These are phyloP conservation scores for Aspergillus amoenus DNA, from an alignment of 2,329 filamentous ascomycete species.

Conservation along the genomic window DNA sequence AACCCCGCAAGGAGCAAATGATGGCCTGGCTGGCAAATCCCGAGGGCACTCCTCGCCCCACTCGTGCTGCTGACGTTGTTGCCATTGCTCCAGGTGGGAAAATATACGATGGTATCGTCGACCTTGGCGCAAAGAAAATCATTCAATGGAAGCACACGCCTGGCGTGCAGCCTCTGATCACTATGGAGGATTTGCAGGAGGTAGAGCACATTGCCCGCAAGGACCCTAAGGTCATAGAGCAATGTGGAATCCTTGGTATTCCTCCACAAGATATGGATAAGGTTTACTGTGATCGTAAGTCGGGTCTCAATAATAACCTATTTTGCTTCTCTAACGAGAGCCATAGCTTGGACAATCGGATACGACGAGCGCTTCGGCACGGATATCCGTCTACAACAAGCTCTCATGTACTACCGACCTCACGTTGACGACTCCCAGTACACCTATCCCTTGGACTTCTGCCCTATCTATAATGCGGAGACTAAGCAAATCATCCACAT, in stretches of 20 bases:
- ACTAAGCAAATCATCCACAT: conserved; percentile 78
- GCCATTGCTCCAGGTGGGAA: conserved; percentile 76
- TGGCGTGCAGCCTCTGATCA: conserved; percentile 83
- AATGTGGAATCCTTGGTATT: conserved; percentile 81
- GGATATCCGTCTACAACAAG: conserved; percentile 78
- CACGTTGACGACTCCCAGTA: conserved; percentile 86
- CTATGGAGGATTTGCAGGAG: conserved; percentile 81
- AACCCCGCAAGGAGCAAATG: conserved; percentile 85
- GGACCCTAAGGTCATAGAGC: conserved; percentile 85
- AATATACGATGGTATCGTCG: conserved; percentile 79
- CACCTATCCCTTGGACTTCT: conserved; percentile 88
- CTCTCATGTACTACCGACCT: conserved; percentile 92
- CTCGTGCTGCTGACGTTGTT: conserved; percentile 76
- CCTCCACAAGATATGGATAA: conserved; percentile 85
- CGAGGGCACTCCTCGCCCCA: conserved; percentile 60
- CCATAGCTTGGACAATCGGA: conserved; percentile 81
- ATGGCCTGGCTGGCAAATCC: conserved; percentile 72
- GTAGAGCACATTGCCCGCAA: conserved; percentile 75
- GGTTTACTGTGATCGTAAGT: conserved; percentile 83
- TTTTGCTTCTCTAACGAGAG: conserved; percentile 7
- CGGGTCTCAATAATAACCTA: too few relatives aligned
- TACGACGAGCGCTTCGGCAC: conserved; percentile 88
- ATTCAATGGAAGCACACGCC: conserved; percentile 72
- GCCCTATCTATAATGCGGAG: conserved; percentile 82
- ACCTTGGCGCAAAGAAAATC: conserved; percentile 66